Conservation (phyloP, 2,329 filamentous ascomycete species). For the Dothideomycetes sp. region DNA sequence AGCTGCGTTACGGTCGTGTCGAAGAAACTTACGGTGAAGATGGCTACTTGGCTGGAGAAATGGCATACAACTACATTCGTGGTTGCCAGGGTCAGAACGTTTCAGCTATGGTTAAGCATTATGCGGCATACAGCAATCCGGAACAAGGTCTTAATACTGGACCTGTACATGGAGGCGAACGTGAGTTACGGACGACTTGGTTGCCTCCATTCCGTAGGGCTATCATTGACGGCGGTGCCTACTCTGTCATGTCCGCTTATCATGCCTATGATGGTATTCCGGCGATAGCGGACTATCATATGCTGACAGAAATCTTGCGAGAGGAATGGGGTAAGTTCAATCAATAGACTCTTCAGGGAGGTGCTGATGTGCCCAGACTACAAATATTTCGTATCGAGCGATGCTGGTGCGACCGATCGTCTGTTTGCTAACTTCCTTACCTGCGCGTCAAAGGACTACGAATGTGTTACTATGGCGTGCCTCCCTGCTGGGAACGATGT, state of each 20-base stretch:
- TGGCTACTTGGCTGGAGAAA: constrained; percentile 57
- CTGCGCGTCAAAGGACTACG: constrained; percentile 51
- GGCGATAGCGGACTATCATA: constrained; percentile 54
- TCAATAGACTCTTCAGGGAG: neutral
- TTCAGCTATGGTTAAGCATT: constrained; percentile 67
- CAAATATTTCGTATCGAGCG: constrained; percentile 57
- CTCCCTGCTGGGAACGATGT: constrained; percentile 62
- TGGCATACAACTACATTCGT: constrained; percentile 51
- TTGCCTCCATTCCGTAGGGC: constrained; percentile 55
- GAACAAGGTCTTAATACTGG: constrained; percentile 66
- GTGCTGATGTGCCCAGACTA: constrained; percentile 35
- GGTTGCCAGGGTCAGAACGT: constrained; percentile 58
- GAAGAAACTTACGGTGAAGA: constrained; percentile 69
- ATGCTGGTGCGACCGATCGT: constrained; percentile 63
- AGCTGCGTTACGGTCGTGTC: constrained; percentile 62
- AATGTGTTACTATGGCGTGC: constrained; percentile 54
- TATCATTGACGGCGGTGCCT: constrained; percentile 61
- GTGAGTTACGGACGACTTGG: constrained; percentile 47
- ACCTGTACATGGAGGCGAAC: constrained; percentile 47
- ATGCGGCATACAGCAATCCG: constrained; percentile 57
- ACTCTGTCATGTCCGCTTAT: constrained; percentile 64
- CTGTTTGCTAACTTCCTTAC: constrained; percentile 56
- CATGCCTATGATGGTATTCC: constrained; percentile 65
- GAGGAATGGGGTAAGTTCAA: constrained; percentile 49
- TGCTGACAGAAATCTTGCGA: constrained; percentile 59